Evolutionary conservation across 2,329 filamentous ascomycete species (phyloP), one percentile per base, ranked within the genome.

Genomic region (Beauveria sp.): DNA sequence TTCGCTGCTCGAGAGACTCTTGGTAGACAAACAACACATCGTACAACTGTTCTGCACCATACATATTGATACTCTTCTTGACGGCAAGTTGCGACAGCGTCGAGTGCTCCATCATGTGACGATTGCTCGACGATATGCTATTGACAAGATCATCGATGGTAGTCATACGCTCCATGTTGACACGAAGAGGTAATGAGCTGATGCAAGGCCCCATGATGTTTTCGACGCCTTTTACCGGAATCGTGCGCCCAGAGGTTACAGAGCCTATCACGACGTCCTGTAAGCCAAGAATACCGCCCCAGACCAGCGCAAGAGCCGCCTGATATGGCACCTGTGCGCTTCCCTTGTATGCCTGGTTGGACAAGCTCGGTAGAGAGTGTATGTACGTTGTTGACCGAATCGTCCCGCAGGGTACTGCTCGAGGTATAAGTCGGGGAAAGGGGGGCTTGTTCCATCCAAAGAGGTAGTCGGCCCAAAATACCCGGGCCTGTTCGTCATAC

Each of bases 21-120:
- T 97, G 93, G 79, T 93, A 97, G 0, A 93, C 87, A 67, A 96
- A 88, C 0, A 96, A 76, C 0, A 87, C 81, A 66, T 96, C 90
- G 66, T 93, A 96, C 0, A 96, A 73, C 1, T 75, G 74, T 45
- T 84, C 79, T 1, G 80, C 77, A 0, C 84, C 78, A 31, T 79
- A 74, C 1, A 88, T 64, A 0, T 80, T 82, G 3, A 81, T 83
- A 1, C 81, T 73, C 66, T 82, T 84, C 68, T 85, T 88, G 65
- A 96, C 90, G 2, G 91, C 85, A 1, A 83, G 76, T 2, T 96
- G 78, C 0, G 90, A 80, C 6, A 92, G 69, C 1, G 77, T 76
- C 24, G 82, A 83, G 69, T 93, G 80, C 18, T 83, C 79, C 57
- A 96, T 79, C 60, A 86, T 80, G 3, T 82, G 79, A 40, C 88